A percentile compares a stretch with the other conserved stretches of the same genome.
These are phyloP conservation scores for Angomonas deanei DNA, from an alignment of 208 protist genomes.

Conservation along the genomic window DNA sequence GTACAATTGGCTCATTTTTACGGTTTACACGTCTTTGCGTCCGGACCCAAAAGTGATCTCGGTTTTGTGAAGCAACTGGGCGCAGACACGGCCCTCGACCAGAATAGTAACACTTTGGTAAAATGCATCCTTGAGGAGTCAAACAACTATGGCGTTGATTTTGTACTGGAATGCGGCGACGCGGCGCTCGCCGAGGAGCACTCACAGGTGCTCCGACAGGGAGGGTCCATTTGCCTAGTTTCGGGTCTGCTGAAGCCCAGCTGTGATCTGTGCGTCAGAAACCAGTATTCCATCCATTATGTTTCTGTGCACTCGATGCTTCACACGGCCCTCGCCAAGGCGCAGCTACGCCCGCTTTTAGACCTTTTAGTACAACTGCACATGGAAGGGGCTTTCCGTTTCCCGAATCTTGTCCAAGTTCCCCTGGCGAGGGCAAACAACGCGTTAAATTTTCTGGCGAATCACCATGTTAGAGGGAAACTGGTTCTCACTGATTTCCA, in stretches of 20 bases:
- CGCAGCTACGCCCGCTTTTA: slow-evolving; percentile 32
- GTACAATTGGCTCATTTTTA: slow-evolving; percentile 76
- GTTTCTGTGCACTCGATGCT: slow-evolving; percentile 47
- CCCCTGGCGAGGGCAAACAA: slow-evolving; percentile 28
- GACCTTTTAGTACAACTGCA: slow-evolving; percentile 41
- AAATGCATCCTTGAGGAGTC: slow-evolving; percentile 45
- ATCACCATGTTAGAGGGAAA: slow-evolving; percentile 54
- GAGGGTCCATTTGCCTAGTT: slow-evolving; percentile 57
- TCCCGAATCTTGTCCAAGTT: slow-evolving; percentile 42
- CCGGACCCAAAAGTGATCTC: slow-evolving; percentile 49
- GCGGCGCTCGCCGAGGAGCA: slow-evolving; percentile 31
- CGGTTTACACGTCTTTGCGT: slow-evolving; percentile 59
- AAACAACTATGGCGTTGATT: slow-evolving; percentile 72
- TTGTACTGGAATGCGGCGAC: slow-evolving; percentile 55
- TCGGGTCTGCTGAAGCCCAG: slow-evolving; percentile 24
- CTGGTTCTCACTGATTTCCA: slow-evolving; percentile 60
- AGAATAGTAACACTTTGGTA: slow-evolving; percentile 43
- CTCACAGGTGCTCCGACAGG: slow-evolving; percentile 50
- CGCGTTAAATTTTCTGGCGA: slow-evolving; percentile 37
- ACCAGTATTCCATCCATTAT: slow-evolving; percentile 59
- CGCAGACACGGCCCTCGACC: slow-evolving; percentile 71
- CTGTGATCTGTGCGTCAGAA: slow-evolving; percentile 40
- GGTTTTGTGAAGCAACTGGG: slow-evolving; percentile 49
- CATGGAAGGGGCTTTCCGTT: slow-evolving; percentile 37
- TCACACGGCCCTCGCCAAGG: slow-evolving; percentile 20